Base-by-base conservation (phyloP, 2,329 filamentous ascomycete genomes). In the Pyrenophora teres region DNA sequence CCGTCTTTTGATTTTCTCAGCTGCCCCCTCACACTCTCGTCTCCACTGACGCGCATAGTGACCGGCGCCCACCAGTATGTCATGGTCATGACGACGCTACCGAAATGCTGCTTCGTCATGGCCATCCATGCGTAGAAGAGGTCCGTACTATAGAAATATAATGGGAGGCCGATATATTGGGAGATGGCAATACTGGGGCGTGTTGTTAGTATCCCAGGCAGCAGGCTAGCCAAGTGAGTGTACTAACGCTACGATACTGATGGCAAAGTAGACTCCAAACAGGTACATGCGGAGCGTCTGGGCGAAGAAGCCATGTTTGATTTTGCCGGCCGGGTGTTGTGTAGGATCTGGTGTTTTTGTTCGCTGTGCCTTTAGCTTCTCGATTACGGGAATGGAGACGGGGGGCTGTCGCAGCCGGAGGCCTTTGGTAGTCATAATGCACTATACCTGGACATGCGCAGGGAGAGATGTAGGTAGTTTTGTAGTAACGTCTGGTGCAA, bases 11-110 rank as follows among this genome's bases (percentile, higher is more conserved):
- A 87, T 62, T 87, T 81, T 56, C 79, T 79, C 53, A 96, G 81
- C 76, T 96, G 87, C 7, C 85, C 88, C 12, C 86, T 82, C 39
- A 96, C 87, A 27, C 87, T 90, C 64, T 83, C 85, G 74, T 96
- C 90, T 40, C 91, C 90, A 70, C 89, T 93, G 66, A 96, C 85
- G 38, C 89, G 82, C 60, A 96, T 87, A 13, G 84, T 83, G 4
- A 89, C 92, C 6, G 90, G 89, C 21, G 87, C 88, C 88, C 89
- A 96, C 79, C 88, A 89, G 65, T 92, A 83, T 9, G 90, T 95
- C 82, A 93, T 88, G 44, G 87, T 87, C 16, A 87, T 90, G 56
- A 86, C 83, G 51, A 90, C 77, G 23, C 95, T 78, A 54, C 87
- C 89, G 71, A 95, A 95, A 21, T 85, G 87, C 67, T 89, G 84